phyloP scores from a whole-genome alignment of 768 basidiomycete genomes.

The Suillus sp. region DNA sequence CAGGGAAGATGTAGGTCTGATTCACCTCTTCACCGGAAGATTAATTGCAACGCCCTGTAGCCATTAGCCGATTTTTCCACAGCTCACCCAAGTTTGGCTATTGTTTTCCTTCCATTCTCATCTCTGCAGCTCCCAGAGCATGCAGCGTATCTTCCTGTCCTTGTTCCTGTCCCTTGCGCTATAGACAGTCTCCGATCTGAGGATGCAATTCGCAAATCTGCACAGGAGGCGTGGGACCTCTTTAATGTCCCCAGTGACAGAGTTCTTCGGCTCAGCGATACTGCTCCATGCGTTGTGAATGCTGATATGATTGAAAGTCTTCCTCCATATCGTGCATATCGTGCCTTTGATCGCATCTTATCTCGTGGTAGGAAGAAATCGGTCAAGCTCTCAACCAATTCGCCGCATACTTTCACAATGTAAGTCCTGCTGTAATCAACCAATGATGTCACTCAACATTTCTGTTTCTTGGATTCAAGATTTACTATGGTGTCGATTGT shows the following conservation, averaged over 20 bases:
- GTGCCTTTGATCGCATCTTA: conserved; percentile 48
- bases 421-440: conserved; percentile 38
- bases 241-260: conserved; percentile 44
- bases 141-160: conserved; percentile 61
- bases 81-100: conserved; percentile 60
- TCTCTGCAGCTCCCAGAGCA: conserved; percentile 40
- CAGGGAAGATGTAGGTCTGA: conserved; percentile 32
- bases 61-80: conserved; percentile 40
- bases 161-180: conserved; percentile 31
- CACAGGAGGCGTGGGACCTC: conserved; percentile 46
- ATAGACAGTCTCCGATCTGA: conserved; percentile 29
- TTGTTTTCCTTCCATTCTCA: conserved; percentile 63
- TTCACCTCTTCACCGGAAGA: conserved; percentile 20
- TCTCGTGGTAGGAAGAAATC: conserved; percentile 33
- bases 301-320: conserved; percentile 45
- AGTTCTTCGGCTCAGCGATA: conserved; percentile 40
- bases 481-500: conserved; percentile 70
- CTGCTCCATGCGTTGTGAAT: conserved; percentile 46
- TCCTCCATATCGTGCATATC: conserved; percentile 44
- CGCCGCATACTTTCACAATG: conserved; percentile 66
- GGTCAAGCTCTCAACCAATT: conserved; percentile 42
- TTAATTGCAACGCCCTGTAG: conserved; percentile 39
- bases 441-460: conserved; percentile 16
- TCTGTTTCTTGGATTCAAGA: conserved; percentile 36
- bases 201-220: conserved; percentile 24